These are phyloP conservation scores for Scytalidium lignicola DNA, from an alignment of 2,329 filamentous ascomycete genomes.

Conservation along the genomic window DNA sequence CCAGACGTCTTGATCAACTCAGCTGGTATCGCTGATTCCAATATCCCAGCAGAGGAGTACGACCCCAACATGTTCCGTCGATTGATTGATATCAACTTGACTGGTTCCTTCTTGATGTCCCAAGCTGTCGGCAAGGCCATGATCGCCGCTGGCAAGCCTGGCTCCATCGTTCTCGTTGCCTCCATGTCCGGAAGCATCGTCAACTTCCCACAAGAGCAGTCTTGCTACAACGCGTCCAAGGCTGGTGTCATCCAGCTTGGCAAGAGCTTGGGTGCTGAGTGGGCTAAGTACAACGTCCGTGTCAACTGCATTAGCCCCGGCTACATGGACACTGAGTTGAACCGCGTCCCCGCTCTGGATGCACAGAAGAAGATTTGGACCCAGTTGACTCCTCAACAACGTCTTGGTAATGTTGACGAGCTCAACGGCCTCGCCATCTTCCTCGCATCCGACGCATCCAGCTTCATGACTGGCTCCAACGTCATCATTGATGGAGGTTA, in stretches of 20 bases:
- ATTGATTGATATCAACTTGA: slow-evolving; percentile 78
- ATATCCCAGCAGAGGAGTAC: slow-evolving; percentile 77
- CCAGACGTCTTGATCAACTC: slow-evolving; percentile 76
- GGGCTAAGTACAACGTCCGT: slow-evolving; percentile 74
- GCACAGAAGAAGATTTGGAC: slow-evolving; percentile 81
- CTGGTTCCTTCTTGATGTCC: slow-evolving; percentile 71
- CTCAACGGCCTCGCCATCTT: slow-evolving; percentile 74
- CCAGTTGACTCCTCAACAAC: slow-evolving; percentile 66
- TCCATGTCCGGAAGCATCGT: slow-evolving; percentile 81
- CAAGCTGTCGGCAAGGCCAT: slow-evolving; percentile 68
- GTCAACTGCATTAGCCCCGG: slow-evolving; percentile 82
- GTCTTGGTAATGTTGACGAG: slow-evolving; percentile 68
- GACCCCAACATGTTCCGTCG: slow-evolving; percentile 71
- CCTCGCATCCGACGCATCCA: slow-evolving; percentile 66
- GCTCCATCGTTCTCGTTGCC: slow-evolving; percentile 70
- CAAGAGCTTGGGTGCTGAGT: slow-evolving; percentile 78
- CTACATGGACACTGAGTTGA: slow-evolving; percentile 82
- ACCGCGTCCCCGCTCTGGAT: slow-evolving; percentile 71
- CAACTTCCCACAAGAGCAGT: slow-evolving; percentile 82
- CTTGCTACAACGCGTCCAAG: slow-evolving; percentile 80
- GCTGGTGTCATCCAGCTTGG: slow-evolving; percentile 72
- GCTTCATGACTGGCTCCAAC: slow-evolving; percentile 75
- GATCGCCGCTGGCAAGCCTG: slow-evolving; percentile 66
- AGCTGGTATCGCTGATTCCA: slow-evolving; percentile 77
- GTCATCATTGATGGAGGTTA: slow-evolving; percentile 67